phyloP scores from a whole-genome alignment of 345 rosid genomes.

The Boechera retrofracta region DNA sequence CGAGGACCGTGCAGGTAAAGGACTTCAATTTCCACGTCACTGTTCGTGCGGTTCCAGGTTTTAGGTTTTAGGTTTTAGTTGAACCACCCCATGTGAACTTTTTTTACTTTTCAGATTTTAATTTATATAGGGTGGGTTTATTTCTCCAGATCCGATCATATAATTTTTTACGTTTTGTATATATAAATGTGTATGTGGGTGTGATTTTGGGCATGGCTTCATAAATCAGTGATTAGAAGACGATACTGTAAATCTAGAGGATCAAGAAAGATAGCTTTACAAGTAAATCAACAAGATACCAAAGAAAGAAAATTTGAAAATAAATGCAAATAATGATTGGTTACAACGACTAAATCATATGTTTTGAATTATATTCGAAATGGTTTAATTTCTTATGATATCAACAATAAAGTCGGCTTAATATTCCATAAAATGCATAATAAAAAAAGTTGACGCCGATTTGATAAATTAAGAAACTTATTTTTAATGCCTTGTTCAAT shows the following conservation, averaged over 20 bases:
- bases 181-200: not conserved
- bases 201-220: not conserved
- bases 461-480: constrained; percentile 9
- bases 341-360: constrained; percentile 35
- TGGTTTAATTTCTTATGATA: constrained; percentile 10
- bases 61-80: constrained; percentile 24
- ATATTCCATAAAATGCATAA: not conserved
- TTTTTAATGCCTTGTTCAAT: not conserved
- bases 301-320: not conserved
- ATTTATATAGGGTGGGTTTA: not conserved
- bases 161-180: not conserved
- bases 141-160: not conserved
- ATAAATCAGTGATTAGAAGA: not conserved
- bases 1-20: constrained; percentile 36
- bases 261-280: not conserved
- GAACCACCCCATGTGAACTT: constrained; percentile 27
- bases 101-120: constrained; percentile 3
- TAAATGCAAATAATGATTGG: constrained; percentile 33
- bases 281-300: constrained; percentile 9
- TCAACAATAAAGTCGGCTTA: constrained; percentile 36
- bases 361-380: not conserved
- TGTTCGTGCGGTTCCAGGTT: constrained; percentile 33
- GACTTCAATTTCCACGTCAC: constrained; percentile 29
- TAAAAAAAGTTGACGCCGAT: constrained; percentile 43
- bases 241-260: not conserved